A percentile compares a stretch with the other conserved stretches of the same genome.
phyloP scores from a whole-genome alignment of 192 early-diverging fungal genomes.

The Coemansia guatemalensis region DNA sequence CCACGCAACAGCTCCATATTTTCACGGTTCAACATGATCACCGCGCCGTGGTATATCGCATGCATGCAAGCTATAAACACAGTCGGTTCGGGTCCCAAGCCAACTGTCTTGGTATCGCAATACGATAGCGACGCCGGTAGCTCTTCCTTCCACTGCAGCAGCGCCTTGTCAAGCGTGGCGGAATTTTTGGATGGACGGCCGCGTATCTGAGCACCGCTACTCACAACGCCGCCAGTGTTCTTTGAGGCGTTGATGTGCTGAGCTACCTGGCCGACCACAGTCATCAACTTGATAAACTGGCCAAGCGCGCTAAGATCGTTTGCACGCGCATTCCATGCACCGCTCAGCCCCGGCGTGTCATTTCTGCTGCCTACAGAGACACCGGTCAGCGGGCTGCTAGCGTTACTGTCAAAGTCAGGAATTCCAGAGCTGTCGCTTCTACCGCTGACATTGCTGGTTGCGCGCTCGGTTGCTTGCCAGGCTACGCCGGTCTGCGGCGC shows the following conservation, averaged over 20 bases:
- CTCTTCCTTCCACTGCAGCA: slow-evolving; percentile 53
- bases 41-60: slow-evolving; percentile 46
- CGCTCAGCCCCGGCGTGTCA: slow-evolving; percentile 13
- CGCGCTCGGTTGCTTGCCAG: slow-evolving; percentile 5
- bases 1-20: slow-evolving; percentile 51
- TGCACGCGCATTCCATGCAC: slow-evolving; percentile 29
- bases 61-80: slow-evolving; percentile 52
- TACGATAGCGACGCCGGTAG: slow-evolving; percentile 36
- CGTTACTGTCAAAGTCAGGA: slow-evolving; percentile 3
- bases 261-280: slow-evolving; percentile 49
- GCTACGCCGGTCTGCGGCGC: background rate
- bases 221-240: background rate
- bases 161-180: slow-evolving; percentile 31
- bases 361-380: slow-evolving; percentile 13
- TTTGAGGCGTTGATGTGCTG: slow-evolving; percentile 46
- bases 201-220: background rate
- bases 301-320: slow-evolving; percentile 33
- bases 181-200: slow-evolving; percentile 23
- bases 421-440: background rate
- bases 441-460: background rate
- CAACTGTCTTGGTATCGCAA: slow-evolving; percentile 19
- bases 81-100: slow-evolving; percentile 22
- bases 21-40: slow-evolving; percentile 53
- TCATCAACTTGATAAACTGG: slow-evolving; percentile 53
- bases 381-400: slow-evolving; percentile 22